Percentiles rank a stretch among this genome's conserved stretches.
Evolutionary conservation across 2,329 filamentous ascomycete species (phyloP).

Genomic region (Aspergillus ochraceoroseus): DNA sequence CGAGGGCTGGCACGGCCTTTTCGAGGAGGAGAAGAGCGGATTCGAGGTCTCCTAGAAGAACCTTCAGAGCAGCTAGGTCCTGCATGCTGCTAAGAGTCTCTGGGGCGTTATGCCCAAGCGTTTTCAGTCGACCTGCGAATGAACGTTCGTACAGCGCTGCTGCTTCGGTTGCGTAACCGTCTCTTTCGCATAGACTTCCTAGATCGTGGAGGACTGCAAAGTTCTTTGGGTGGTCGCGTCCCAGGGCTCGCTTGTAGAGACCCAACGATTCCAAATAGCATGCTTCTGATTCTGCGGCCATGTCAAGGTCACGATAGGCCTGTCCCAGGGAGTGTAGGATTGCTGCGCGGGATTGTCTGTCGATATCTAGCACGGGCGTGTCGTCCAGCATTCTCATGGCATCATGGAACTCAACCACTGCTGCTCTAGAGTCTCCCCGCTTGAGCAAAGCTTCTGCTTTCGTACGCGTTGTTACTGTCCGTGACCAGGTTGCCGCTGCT

Average conservation of each 20-base stretch:
- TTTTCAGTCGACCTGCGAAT: slow-evolving; percentile 29
- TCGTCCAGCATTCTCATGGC: slow-evolving; percentile 23
- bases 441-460: slow-evolving; percentile 25
- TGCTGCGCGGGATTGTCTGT: slow-evolving; percentile 23
- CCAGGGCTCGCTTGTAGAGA: slow-evolving; percentile 27
- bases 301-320: slow-evolving; percentile 25
- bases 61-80: slow-evolving; percentile 28
- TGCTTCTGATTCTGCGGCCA: slow-evolving; percentile 25
- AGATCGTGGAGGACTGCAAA: slow-evolving; percentile 29
- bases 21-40: slow-evolving; percentile 28
- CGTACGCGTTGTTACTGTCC: slow-evolving; percentile 16
- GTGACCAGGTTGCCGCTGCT: slow-evolving; percentile 22
- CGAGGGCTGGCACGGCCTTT: slow-evolving; percentile 28
- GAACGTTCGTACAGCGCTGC: slow-evolving; percentile 30
- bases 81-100: slow-evolving; percentile 33
- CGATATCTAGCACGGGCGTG: slow-evolving; percentile 24
- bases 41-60: slow-evolving; percentile 26
- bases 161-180: slow-evolving; percentile 31
- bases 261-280: slow-evolving; percentile 29
- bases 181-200: slow-evolving; percentile 27
- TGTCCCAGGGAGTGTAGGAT: slow-evolving; percentile 27
- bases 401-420: slow-evolving; percentile 26
- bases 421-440: slow-evolving; percentile 21
- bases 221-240: slow-evolving; percentile 29
- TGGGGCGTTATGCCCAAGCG: slow-evolving; percentile 28